phyloP scores from a whole-genome alignment of 192 early-diverging fungal species.

The Coemansia sp. region DNA sequence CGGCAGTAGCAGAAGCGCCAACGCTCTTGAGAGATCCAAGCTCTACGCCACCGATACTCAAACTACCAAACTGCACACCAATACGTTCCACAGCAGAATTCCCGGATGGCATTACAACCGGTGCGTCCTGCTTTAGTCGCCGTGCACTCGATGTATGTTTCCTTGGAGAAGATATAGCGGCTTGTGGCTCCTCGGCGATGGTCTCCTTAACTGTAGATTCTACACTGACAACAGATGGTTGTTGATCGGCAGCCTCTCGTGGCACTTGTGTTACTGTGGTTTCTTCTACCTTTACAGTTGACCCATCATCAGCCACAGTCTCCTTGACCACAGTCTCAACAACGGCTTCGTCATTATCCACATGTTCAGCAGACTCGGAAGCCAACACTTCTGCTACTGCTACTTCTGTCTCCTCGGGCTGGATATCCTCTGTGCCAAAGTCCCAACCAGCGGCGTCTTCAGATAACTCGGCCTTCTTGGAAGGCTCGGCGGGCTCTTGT shows the following conservation, averaged over 20 bases:
- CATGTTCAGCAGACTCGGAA: conserved; percentile 5
- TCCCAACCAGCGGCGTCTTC: conserved; percentile 18
- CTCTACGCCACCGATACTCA: conserved; percentile 58
- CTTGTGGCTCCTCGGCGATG: conserved; percentile 14
- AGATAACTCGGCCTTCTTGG: conserved; percentile 21
- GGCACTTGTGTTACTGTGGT: conserved; percentile 1
- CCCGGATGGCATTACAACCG: conserved; percentile 82
- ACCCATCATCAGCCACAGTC: conserved; percentile 8
- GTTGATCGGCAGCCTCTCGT: conserved; percentile 1
- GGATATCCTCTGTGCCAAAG: conserved; percentile 1
- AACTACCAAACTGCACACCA: conserved; percentile 78
- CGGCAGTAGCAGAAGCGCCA: conserved; percentile 41
- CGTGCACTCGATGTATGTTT: conserved; percentile 50
- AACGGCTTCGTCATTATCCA: not conserved
- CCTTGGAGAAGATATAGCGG: conserved; percentile 14
- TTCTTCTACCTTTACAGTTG: conserved; percentile 2
- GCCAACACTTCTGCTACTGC: not conserved
- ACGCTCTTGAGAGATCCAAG: conserved; percentile 49
- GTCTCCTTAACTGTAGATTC: conserved; percentile 13
- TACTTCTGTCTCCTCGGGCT: conserved; percentile 1
- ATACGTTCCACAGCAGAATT: conserved; percentile 62
- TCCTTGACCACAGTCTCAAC: conserved; percentile 6
- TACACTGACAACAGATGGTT: not conserved
- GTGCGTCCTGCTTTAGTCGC: conserved; percentile 83
- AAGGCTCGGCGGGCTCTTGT: conserved; percentile 35